Conservation (phyloP, 176 grass and related monocot genomes). For the Rhipidocladum racemiflorum region DNA sequence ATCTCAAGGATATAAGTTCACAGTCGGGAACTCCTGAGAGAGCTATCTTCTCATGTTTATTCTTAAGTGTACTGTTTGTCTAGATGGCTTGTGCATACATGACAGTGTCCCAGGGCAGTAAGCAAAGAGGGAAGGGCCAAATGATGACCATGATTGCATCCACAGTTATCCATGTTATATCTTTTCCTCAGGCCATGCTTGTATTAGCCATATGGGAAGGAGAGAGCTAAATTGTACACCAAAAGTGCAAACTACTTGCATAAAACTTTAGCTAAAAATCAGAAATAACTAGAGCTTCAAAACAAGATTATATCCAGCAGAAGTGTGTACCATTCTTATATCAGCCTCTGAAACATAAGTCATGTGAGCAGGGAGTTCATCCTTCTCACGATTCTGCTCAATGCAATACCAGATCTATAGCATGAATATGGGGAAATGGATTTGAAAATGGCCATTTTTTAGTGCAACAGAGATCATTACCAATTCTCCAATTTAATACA, state of each 20-base stretch:
- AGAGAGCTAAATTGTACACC: neutral
- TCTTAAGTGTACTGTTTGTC: neutral
- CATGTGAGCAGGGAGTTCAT: slow-evolving; percentile 92
- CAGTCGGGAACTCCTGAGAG: neutral
- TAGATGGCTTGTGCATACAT: neutral
- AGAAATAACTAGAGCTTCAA: neutral
- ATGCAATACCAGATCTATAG: slow-evolving; percentile 37
- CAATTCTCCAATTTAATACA: slow-evolving; percentile 98
- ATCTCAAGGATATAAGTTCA: neutral
- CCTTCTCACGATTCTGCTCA: slow-evolving; percentile 79
- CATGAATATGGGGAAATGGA: slow-evolving; percentile 15
- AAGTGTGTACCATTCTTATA: slow-evolving; percentile 74
- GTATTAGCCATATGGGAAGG: neutral
- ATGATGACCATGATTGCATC: neutral
- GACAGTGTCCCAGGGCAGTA: neutral
- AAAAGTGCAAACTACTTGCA: neutral
- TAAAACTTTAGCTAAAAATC: neutral
- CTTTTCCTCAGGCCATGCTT: neutral
- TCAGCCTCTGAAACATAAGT: slow-evolving; percentile 75
- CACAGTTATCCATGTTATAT: neutral
- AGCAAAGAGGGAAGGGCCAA: neutral
- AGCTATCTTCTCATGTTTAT: neutral
- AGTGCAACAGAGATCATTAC: slow-evolving; percentile 46
- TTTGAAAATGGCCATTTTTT: slow-evolving; percentile 26
- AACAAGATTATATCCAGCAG: neutral